Conservation (phyloP, 257 asterid genomes). For the Solanum virginianum region DNA sequence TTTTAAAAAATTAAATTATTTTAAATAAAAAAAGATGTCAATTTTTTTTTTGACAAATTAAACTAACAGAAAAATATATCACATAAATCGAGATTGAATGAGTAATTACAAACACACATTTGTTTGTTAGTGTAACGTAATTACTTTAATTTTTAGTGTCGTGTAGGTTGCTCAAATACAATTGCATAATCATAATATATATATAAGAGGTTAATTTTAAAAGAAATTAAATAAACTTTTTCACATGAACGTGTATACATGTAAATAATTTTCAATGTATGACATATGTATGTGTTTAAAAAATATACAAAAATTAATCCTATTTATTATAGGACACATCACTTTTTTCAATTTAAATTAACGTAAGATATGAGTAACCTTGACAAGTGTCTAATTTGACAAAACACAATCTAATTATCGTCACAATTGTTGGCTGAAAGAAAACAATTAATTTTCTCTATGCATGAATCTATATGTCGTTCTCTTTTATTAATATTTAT, state of each 20-base stretch:
- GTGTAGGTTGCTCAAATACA: not conserved
- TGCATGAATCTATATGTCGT: not conserved
- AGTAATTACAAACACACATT: not conserved
- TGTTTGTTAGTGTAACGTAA: not conserved
- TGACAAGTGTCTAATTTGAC: conserved; percentile 7
- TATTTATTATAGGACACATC: not conserved
- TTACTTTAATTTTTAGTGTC: not conserved
- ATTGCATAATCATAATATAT: not conserved
- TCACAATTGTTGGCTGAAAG: conserved; percentile 3
- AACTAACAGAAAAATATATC: too few relatives aligned
- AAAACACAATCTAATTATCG: not conserved
- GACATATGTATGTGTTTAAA: not conserved
- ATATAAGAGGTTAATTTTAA: not conserved
- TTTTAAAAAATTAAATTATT: not conserved
- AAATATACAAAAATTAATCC: not conserved
- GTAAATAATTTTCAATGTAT: not conserved
- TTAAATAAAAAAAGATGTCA: too few relatives aligned
- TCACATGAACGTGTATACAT: not conserved
- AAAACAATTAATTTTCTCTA: not conserved
- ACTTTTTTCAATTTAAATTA: not conserved
- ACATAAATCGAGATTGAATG: not conserved
- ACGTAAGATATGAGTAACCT: not conserved
- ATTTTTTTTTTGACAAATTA: too few relatives aligned
- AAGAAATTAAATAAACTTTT: not conserved
- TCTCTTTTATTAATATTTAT: not conserved